Evolutionary conservation across 805 yeast genomes (phyloP).

Genomic region (Metschnikowia proteae): DNA sequence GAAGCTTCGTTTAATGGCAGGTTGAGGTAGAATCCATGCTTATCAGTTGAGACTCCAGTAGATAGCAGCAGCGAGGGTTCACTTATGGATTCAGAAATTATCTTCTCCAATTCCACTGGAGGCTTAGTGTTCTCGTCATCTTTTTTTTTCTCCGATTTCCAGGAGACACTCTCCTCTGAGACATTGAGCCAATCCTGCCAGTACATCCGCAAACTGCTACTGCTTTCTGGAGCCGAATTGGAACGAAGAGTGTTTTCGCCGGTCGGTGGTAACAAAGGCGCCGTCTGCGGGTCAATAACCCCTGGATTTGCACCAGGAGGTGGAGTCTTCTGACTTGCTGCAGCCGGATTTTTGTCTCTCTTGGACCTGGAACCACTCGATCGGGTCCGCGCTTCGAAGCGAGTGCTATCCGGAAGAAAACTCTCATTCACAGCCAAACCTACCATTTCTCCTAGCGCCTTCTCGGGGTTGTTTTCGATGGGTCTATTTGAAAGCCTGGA

Average conservation of each 20-base stretch:
- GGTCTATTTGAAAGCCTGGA: constrained; percentile 8
- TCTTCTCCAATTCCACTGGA: constrained; percentile 44
- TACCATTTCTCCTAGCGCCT: constrained; percentile 26
- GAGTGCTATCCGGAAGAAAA: not conserved
- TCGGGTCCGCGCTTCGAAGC: not conserved
- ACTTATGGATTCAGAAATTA: constrained; percentile 7
- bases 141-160: not conserved
- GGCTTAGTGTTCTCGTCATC: constrained; percentile 12
- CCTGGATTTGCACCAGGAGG: not conserved
- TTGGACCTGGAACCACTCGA: not conserved
- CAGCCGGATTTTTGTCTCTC: not conserved
- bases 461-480: constrained; percentile 11
- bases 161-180: constrained; percentile 5
- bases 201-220: not conserved
- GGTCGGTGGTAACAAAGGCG: not conserved
- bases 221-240: not conserved
- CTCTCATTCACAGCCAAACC: constrained; percentile 20
- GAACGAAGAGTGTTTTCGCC: not conserved
- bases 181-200: constrained; percentile 13
- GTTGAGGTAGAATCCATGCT: constrained; percentile 46
- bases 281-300: not conserved
- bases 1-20: not conserved
- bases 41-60: constrained; percentile 37
- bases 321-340: not conserved
- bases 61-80: constrained; percentile 4